Percentiles rank a stretch among this genome's conserved stretches.
phyloP scores from a whole-genome alignment of 352 stramenopile species.

The Pythium aphanidermatum region DNA sequence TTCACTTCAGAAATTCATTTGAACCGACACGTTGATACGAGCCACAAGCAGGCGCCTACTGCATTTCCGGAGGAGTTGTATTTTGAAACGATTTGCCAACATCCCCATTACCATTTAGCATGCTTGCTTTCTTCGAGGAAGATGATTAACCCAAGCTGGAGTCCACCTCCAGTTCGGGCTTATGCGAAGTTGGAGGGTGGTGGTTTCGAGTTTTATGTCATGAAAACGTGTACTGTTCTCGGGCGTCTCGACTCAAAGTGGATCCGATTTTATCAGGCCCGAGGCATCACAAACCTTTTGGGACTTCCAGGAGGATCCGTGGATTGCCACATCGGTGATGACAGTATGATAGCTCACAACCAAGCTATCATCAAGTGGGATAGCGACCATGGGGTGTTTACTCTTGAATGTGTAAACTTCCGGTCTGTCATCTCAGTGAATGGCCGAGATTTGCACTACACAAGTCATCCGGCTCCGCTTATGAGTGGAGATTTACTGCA shows the following conservation, averaged over 20 bases:
- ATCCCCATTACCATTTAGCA: constrained; percentile 39
- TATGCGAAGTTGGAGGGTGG: constrained; percentile 70
- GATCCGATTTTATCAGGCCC: constrained; percentile 47
- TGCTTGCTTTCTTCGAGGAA: constrained; percentile 15
- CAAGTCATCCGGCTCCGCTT: constrained; percentile 36
- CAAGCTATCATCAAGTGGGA: constrained; percentile 76
- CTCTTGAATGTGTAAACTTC: constrained; percentile 62
- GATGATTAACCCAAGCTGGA: constrained; percentile 12
- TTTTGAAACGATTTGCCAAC: constrained; percentile 16
- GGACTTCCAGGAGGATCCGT: constrained; percentile 46
- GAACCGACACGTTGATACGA: constrained; percentile 31
- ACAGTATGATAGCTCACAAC: constrained; percentile 41
- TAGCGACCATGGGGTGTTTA: constrained; percentile 32
- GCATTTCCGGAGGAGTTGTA: constrained; percentile 2
- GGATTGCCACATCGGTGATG: constrained; percentile 71
- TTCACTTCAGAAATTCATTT: constrained; percentile 55
- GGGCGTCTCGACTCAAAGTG: constrained; percentile 50
- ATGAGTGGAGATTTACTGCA: constrained; percentile 52
- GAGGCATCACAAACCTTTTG: constrained; percentile 36
- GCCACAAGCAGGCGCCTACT: no score
- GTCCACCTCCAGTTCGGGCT: constrained; percentile 29
- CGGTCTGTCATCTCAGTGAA: constrained; percentile 60
- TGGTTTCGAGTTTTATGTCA: constrained; percentile 64
- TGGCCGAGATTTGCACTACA: constrained; percentile 40
- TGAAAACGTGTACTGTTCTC: constrained; percentile 56